Evolutionary conservation across 2,329 filamentous ascomycete species (phyloP).

Genomic region (Canariomyces notabilis): DNA sequence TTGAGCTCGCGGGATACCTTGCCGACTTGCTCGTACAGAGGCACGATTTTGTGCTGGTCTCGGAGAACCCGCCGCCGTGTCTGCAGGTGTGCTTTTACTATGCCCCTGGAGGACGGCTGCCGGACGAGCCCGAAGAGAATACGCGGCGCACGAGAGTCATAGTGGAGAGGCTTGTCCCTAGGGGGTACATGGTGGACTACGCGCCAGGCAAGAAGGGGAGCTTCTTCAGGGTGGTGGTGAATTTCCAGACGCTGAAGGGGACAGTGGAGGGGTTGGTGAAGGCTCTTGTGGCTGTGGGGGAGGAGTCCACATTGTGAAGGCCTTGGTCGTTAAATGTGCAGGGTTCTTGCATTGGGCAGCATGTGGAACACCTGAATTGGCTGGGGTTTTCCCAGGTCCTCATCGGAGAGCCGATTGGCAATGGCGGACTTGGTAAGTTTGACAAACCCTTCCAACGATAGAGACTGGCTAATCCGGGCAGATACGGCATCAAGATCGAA

Average conservation of each 20-base stretch:
- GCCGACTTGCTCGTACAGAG: constrained; percentile 51
- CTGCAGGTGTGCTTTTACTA: constrained; percentile 95
- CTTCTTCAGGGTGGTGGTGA: constrained; percentile 57
- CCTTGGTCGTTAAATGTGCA: background rate
- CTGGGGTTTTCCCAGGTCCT: background rate
- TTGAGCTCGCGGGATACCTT: constrained; percentile 66
- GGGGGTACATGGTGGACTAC: constrained; percentile 59
- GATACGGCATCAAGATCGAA: too few species aligned
- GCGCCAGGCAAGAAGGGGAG: constrained; percentile 52
- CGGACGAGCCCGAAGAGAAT: constrained; percentile 39
- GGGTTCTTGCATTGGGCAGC: background rate
- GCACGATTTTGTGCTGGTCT: constrained; percentile 65
- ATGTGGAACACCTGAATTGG: background rate
- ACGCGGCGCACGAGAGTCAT: constrained; percentile 46
- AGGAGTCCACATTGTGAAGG: constrained; percentile 19
- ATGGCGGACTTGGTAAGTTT: background rate
- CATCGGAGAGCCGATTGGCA: background rate
- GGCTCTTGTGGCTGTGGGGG: constrained; percentile 46
- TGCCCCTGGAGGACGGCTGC: constrained; percentile 51
- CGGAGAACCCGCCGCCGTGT: constrained; percentile 73
- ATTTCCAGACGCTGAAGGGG: constrained; percentile 47
- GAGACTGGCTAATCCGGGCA: background rate
- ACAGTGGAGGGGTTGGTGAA: constrained; percentile 51
- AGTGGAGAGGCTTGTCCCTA: constrained; percentile 41
- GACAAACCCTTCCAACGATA: too few species aligned